Evolutionary conservation across 192 early-diverging fungal genomes (phyloP), one percentile per base, ranked within the genome.

Genomic region (Umbelopsis isabellina): DNA sequence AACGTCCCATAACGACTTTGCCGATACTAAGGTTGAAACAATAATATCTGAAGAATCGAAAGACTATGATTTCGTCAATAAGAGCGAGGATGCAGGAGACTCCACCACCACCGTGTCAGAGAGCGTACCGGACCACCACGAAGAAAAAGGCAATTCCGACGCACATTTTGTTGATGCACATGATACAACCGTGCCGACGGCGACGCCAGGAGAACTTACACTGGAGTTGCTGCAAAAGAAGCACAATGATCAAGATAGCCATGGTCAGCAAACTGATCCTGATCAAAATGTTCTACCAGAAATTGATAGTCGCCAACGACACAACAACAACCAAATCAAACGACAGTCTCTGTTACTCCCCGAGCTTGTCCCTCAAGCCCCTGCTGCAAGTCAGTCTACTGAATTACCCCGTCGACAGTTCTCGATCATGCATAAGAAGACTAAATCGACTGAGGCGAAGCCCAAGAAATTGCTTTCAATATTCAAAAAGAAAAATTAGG

Each of bases 101-200:
- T 30, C 21, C 13, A 55, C 27, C 10, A 10, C 27, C 4, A 12
- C 55, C 15, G 30, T 18, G 16, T 33, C 33, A 30, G 25, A 61
- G 1, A 25, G 27, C 55, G 16, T 41, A 10, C 37, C 37, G 37
- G 37, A 41, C 37, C 37, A 41, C 37, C 37, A 41, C 10, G 37
- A 41, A 41, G 37, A 61, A 61, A 61, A 61, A 12, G 55, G 55
- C 55, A 61, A 61, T 61, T 61, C 55, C 55, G 55, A 61, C 18
- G 3, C 6, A n/a, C 16, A 16, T 15, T 16, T 35, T 61, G 55
- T 61, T 61, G 30, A 61, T 61, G 12, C 55, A 61, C 55, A 61
- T 61, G 55, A 61, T 61, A 18, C 27, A 61, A 61, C 11, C 11
- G 30, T 61, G 7, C 10, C 30, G 15, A 23, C 30, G 3, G 5